A percentile compares a stretch with the other conserved stretches of the same genome.
These are phyloP conservation scores for Sordariomycetes sp. DNA, from an alignment of 2,329 filamentous ascomycete genomes.

Conservation along the genomic window DNA sequence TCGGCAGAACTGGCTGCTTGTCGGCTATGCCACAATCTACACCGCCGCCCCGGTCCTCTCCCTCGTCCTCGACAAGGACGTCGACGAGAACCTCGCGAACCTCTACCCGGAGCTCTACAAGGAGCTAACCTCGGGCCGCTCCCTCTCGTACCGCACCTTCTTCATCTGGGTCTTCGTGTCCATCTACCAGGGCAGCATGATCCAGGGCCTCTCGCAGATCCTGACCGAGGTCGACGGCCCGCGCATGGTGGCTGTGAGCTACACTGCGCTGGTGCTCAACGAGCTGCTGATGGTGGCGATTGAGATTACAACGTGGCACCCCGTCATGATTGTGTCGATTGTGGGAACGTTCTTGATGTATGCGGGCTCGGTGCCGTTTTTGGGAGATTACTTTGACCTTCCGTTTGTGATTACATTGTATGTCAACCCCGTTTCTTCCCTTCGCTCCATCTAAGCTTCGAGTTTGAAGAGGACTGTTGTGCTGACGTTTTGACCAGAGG, in stretches of 20 bases:
- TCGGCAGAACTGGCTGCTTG: conserved; percentile 77
- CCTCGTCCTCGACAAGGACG: conserved; percentile 86
- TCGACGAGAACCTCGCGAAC: conserved; percentile 86
- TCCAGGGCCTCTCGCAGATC: conserved; percentile 87
- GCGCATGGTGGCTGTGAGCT: conserved; percentile 79
- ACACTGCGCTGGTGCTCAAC: conserved; percentile 84
- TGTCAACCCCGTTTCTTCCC: conserved; percentile 14
- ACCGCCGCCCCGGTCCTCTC: conserved; percentile 89
- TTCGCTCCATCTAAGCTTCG: neutral
- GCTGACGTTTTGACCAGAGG: conserved; percentile 34
- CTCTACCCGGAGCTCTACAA: conserved; percentile 97
- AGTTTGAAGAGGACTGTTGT: neutral
- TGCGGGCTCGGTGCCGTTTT: conserved; percentile 69
- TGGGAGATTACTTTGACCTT: conserved; percentile 84
- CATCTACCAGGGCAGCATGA: conserved; percentile 88
- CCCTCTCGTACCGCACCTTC: conserved; percentile 84
- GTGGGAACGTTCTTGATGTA: conserved; percentile 74
- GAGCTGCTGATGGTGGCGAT: conserved; percentile 96
- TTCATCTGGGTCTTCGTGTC: conserved; percentile 94
- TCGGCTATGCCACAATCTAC: conserved; percentile 93
- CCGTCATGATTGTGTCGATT: conserved; percentile 75
- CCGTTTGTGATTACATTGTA: conserved; percentile 59
- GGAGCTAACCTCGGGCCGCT: conserved; percentile 80
- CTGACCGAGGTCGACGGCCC: conserved; percentile 64
- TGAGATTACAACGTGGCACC: conserved; percentile 94